phyloP scores from a whole-genome alignment of 306 rosid genomes.

The Sesbania bispinosa region DNA sequence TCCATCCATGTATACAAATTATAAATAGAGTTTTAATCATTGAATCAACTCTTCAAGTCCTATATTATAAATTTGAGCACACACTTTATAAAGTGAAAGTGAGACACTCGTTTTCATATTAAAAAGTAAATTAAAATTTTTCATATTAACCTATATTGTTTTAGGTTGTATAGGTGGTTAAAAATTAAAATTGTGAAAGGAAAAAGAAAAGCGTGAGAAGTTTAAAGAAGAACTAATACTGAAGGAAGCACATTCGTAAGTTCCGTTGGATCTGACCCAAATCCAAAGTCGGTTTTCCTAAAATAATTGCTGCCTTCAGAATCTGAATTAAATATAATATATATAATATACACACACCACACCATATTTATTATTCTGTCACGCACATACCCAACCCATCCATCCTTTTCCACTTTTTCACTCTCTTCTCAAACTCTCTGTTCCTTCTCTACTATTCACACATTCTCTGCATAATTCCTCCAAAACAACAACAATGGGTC shows the following conservation, averaged over 20 bases:
- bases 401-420: not conserved
- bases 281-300: constrained; percentile 33
- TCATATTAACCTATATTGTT: too few species aligned
- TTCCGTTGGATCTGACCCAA: constrained; percentile 36
- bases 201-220: not conserved
- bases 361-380: too few species aligned
- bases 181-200: not conserved
- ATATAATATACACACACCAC: not conserved
- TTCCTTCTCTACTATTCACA: not conserved
- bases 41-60: too few species aligned
- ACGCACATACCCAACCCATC: not conserved
- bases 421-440: not conserved
- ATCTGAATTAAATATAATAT: not conserved
- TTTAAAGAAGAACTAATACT: too few species aligned
- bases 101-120: too few species aligned
- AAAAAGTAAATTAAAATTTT: not conserved
- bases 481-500: too few species aligned
- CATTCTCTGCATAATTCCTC: not conserved
- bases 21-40: too few species aligned
- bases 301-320: not conserved
- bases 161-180: too few species aligned
- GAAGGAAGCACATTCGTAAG: not conserved
- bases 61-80: too few species aligned
- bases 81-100: too few species aligned
- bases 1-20: too few species aligned